phyloP scores from a whole-genome alignment of 169 alveolate species.

The Plasmodium gonderi region DNA sequence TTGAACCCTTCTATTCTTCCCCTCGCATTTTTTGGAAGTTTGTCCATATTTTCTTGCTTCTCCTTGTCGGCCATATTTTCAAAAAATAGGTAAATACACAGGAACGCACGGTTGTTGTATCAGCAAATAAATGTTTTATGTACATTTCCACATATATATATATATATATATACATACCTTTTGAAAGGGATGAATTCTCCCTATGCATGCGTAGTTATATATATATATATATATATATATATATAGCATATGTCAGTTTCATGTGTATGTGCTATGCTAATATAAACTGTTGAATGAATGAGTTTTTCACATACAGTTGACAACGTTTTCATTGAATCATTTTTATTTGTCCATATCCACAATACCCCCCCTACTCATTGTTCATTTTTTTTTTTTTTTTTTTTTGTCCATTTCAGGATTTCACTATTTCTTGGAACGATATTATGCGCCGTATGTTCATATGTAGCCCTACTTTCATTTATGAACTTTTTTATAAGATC shows the following conservation, averaged over 20 bases:
- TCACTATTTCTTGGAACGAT: slow-evolving; percentile 59
- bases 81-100: slow-evolving; percentile 24
- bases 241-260: background rate
- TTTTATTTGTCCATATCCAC: background rate
- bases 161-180: background rate
- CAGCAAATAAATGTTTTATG: background rate
- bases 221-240: background rate
- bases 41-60: slow-evolving; percentile 62
- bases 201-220: background rate
- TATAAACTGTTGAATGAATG: background rate
- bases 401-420: slow-evolving; percentile 24
- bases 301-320: background rate
- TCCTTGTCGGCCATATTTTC: slow-evolving; percentile 74
- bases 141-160: background rate
- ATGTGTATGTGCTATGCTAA: background rate
- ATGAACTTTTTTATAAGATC: slow-evolving; percentile 74
- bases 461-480: slow-evolving; percentile 59
- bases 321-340: background rate
- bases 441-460: slow-evolving; percentile 52
- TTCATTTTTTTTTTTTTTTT: slow-evolving; percentile 8
- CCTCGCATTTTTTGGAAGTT: slow-evolving; percentile 65
- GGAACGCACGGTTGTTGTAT: too few species aligned
- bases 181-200: background rate
- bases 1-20: slow-evolving; percentile 71
- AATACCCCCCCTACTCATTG: background rate